A percentile compares a stretch with the other conserved stretches of the same genome.
Conservation (phyloP, 2,329 filamentous ascomycete genomes). For the Ophiostoma novo-ulmi region DNA sequence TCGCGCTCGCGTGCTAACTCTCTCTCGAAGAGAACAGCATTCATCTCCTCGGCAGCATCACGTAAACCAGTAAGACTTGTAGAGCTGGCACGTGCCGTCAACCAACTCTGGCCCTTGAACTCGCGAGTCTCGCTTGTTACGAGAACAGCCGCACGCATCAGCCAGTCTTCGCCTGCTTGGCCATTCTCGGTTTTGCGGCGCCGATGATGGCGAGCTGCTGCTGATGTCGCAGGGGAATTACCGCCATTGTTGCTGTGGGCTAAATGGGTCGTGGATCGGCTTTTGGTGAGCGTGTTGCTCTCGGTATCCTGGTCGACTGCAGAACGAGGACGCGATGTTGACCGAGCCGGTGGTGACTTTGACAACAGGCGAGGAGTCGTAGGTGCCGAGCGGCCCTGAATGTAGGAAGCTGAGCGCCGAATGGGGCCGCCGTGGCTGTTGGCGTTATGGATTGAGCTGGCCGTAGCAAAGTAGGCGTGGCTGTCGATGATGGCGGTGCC, state of each 20-base stretch:
- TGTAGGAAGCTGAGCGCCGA: slow-evolving; percentile 47
- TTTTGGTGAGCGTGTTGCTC: slow-evolving; percentile 45
- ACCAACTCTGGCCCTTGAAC: slow-evolving; percentile 64
- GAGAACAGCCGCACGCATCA: slow-evolving; percentile 57
- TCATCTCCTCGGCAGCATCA: slow-evolving; percentile 46
- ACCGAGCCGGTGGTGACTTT: slow-evolving; percentile 48
- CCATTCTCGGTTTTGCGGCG: slow-evolving; percentile 28
- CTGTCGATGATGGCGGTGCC: slow-evolving; percentile 25
- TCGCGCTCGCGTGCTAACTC: slow-evolving; percentile 49
- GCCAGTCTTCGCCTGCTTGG: slow-evolving; percentile 49
- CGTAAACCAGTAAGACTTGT: slow-evolving; percentile 53
- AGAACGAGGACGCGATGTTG: slow-evolving; percentile 41
- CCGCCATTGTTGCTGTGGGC: slow-evolving; percentile 27
- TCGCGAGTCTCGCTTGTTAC: slow-evolving; percentile 59
- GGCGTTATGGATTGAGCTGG: slow-evolving; percentile 33
- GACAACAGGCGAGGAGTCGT: slow-evolving; percentile 60
- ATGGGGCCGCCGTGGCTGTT: slow-evolving; percentile 26
- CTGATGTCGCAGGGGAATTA: background rate
- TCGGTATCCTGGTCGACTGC: slow-evolving; percentile 27
- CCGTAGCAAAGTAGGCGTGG: slow-evolving; percentile 28
- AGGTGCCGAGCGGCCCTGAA: slow-evolving; percentile 58
- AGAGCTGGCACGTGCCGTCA: slow-evolving; percentile 59
- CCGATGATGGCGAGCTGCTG: slow-evolving; percentile 19
- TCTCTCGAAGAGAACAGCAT: slow-evolving; percentile 41
- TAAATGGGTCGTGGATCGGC: slow-evolving; percentile 59